Base-by-base conservation (phyloP, 2,329 filamentous ascomycete genomes). In the Colletotrichum paranaense region DNA sequence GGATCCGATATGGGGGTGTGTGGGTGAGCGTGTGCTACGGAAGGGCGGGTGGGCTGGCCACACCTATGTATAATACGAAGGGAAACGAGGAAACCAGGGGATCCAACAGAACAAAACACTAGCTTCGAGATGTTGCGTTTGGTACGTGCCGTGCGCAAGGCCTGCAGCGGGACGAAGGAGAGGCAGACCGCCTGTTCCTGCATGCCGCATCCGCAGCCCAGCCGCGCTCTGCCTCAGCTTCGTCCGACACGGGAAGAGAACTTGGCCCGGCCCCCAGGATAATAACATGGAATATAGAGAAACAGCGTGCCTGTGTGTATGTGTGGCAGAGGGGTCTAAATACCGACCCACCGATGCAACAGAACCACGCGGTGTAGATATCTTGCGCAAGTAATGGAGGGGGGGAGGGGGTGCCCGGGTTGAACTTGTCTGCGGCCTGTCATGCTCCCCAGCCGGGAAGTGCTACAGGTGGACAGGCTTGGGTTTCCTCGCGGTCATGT, bases 171-270 rank as follows among this genome's bases (percentile, higher is more conserved):
- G 35, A 74, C 62, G 65, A 49, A n/a, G 58, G 22, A 49, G 16
- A 42, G 14, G 24, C 11, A 46, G 53, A 38, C 26, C 26, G 38
- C 26, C 46, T 32, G 16, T 49, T 49, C 42, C 42, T 55, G 38
- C 71, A 67, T 56, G 28, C 55, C 55, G 52, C 68, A 59, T 53
- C n/a, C 67, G 46, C 63, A 71, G 46, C 55, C 28, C 26, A 55
- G 56, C 62, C 67, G 52, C n/a, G 42, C 28, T 16, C 58, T 63
- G 42, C 59, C 24, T 72, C 68, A 74, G 62, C 72, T 74, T 74
- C 72, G 26, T 74, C 72, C 58, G 68, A 65, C 49, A n/a, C 22
- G 38, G 35, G 42, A 32, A 60, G 35, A 56, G 42, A 53, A 12
- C 60, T 65, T 65, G 60, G 67, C 46, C 32, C 57, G 53, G 52